Evolutionary conservation across 192 early-diverging fungal genomes (phyloP), one percentile per base, ranked within the genome.

Genomic region (Obelidium mucronatum): DNA sequence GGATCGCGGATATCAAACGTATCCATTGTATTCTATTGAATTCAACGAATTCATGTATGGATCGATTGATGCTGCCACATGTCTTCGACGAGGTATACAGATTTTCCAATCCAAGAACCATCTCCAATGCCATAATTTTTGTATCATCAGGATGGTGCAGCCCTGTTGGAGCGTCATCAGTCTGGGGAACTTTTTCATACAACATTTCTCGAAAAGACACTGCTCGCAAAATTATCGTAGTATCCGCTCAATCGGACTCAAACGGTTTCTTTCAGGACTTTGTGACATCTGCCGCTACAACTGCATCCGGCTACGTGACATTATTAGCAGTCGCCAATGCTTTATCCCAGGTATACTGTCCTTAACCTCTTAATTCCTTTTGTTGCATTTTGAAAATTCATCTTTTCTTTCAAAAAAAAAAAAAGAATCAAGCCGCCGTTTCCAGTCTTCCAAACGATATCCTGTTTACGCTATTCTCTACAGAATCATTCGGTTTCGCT

Each of bases 11-110:
- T 93, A 92, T 70, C 61, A n/a, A 24, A 62, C 74, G 2, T 93
- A 89, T 71, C 93, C 92, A 4, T 74, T 94, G 4, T 88, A 91
- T 82, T 78, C 91, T 0, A 82, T 93, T 37, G 84, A 95, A 76
- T 91, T 95, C 63, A 78, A 90, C 52, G 83, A 86, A 26, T 85
- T 90, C 54, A 94, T 93, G 92, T 91, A 79, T 71, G 90, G 86
- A 1, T 90, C 90, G n/a, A 65, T 82, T 34, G 80, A 95, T 83
- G 67, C 91, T 4, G 78, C 63, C 3, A 88, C 91, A 1, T 95
- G 94, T 77, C 81, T 95, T 15, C 80, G 89, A 75, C 78, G 92
- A 84, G 86, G 93, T 89, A 80, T 36, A 42, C n/a, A n/a, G n/a
- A n/a, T n/a, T n/a, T n/a, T n/a, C n/a, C n/a, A n/a, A n/a, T n/a